These are phyloP conservation scores for Citrus maxima DNA, from an alignment of 345 rosid species.

Conservation along the genomic window DNA sequence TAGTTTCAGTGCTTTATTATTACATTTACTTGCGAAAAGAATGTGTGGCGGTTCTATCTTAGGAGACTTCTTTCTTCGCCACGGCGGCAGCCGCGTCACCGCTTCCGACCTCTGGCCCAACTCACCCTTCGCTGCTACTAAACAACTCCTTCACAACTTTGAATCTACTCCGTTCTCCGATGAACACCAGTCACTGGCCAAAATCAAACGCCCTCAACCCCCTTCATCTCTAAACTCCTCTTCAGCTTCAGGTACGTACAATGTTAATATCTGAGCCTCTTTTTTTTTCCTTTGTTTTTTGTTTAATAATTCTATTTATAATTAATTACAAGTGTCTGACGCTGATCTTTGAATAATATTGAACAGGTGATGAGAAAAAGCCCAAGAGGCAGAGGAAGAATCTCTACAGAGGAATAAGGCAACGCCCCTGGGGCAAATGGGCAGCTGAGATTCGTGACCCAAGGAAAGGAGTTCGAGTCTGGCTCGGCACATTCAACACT, in stretches of 20 bases:
- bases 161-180: slow-evolving; percentile 7
- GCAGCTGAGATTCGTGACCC: slow-evolving; percentile 98
- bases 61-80: slow-evolving; percentile 46
- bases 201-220: slow-evolving; percentile 20
- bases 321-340: neutral
- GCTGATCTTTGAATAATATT: slow-evolving; percentile 9
- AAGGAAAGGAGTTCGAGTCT: slow-evolving; percentile 83
- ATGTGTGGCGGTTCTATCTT: slow-evolving; percentile 82
- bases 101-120: slow-evolving; percentile 58
- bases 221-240: neutral
- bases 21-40: too few species aligned
- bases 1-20: too few species aligned
- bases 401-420: slow-evolving; percentile 82
- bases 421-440: slow-evolving; percentile 97
- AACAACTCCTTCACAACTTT: slow-evolving; percentile 11
- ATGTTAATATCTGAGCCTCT: too few species aligned
- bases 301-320: neutral
- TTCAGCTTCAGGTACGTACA: slow-evolving; percentile 34
- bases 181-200: slow-evolving; percentile 6
- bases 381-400: slow-evolving; percentile 74
- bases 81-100: slow-evolving; percentile 25
- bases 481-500: slow-evolving; percentile 93
- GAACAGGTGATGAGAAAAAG: slow-evolving; percentile 47
- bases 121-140: slow-evolving; percentile 22
- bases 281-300: neutral